A percentile compares a stretch with the other conserved stretches of the same genome.
phyloP scores from a whole-genome alignment of 2,329 filamentous ascomycete species.

The Escovopsis sp. region DNA sequence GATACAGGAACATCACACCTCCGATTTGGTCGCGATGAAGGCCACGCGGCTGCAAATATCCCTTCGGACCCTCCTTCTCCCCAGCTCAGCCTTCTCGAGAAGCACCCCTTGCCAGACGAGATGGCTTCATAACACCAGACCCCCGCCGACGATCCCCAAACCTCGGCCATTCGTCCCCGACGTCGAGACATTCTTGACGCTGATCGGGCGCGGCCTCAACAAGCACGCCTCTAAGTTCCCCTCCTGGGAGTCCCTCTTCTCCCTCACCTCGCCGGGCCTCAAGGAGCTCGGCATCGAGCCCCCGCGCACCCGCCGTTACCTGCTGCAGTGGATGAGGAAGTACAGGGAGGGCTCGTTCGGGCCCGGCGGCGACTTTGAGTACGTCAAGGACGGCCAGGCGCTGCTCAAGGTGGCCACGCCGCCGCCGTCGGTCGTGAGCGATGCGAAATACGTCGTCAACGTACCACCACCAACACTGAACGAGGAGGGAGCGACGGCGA shows the following conservation, averaged over 20 bases:
- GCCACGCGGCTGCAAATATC: conserved; percentile 17
- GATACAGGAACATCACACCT: neutral
- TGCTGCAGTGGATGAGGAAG: conserved; percentile 75
- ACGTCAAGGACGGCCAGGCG: conserved; percentile 45
- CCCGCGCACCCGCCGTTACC: conserved; percentile 64
- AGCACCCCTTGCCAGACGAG: conserved; percentile 19
- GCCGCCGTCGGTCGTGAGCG: conserved; percentile 21
- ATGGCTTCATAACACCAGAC: conserved; percentile 27
- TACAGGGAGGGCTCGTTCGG: conserved; percentile 68
- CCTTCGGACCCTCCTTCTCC: conserved; percentile 16
- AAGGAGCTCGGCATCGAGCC: conserved; percentile 77
- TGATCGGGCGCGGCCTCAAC: conserved; percentile 78
- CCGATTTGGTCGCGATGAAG: conserved; percentile 14
- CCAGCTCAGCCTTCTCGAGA: conserved; percentile 16
- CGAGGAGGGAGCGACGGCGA: no score
- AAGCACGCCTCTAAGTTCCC: conserved; percentile 76
- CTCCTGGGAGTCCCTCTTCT: conserved; percentile 83
- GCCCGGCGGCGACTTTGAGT: conserved; percentile 64
- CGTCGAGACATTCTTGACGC: conserved; percentile 67
- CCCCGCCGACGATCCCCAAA: conserved; percentile 35
- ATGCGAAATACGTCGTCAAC: conserved; percentile 38
- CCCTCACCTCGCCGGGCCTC: conserved; percentile 60
- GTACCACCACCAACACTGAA: no score
- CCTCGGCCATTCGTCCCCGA: conserved; percentile 81
- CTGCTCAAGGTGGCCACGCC: conserved; percentile 32